These are phyloP conservation scores for Neoascochyta sp. DNA, from an alignment of 2,329 filamentous ascomycete genomes.

Conservation along the genomic window DNA sequence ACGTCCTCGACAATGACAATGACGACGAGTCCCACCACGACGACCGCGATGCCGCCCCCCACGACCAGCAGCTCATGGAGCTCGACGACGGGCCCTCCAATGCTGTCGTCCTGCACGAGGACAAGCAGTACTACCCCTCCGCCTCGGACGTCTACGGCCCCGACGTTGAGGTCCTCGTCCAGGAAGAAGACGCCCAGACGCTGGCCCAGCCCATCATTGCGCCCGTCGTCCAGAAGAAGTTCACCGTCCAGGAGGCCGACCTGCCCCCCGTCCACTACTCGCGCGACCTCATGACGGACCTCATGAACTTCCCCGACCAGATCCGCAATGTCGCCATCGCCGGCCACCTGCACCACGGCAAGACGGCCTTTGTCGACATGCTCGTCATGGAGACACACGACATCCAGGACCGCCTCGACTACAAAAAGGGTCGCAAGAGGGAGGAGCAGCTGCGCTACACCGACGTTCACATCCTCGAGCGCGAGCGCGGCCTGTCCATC, in stretches of 20 bases:
- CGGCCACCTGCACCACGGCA: constrained; percentile 93
- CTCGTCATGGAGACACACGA: constrained; percentile 93
- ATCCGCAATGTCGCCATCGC: constrained; percentile 88
- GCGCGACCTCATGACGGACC: constrained; percentile 86
- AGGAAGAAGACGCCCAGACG: constrained; percentile 95
- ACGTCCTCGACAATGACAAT: constrained; percentile 70
- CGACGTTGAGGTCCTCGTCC: constrained; percentile 91
- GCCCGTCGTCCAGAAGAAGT: constrained; percentile 91
- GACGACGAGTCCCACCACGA: constrained; percentile 56
- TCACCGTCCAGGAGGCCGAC: constrained; percentile 87
- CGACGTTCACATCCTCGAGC: constrained; percentile 83
- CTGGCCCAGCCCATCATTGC: constrained; percentile 90
- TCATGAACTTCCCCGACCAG: constrained; percentile 95
- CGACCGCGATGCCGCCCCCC: constrained; percentile 43
- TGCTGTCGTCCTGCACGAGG: constrained; percentile 95
- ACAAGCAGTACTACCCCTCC: constrained; percentile 99
- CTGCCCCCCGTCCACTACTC: constrained; percentile 85
- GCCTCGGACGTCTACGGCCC: constrained; percentile 91
- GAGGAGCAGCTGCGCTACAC: constrained; percentile 95
- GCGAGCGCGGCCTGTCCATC: constrained; percentile 84
- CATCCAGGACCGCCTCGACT: constrained; percentile 72
- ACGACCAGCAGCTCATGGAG: constrained; percentile 87
- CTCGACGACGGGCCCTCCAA: constrained; percentile 90
- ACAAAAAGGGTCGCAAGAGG: constrained; percentile 72
- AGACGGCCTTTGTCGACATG: constrained; percentile 98